Conservation (phyloP, 176 grass and related monocot species). For the Chloris gayana region DNA sequence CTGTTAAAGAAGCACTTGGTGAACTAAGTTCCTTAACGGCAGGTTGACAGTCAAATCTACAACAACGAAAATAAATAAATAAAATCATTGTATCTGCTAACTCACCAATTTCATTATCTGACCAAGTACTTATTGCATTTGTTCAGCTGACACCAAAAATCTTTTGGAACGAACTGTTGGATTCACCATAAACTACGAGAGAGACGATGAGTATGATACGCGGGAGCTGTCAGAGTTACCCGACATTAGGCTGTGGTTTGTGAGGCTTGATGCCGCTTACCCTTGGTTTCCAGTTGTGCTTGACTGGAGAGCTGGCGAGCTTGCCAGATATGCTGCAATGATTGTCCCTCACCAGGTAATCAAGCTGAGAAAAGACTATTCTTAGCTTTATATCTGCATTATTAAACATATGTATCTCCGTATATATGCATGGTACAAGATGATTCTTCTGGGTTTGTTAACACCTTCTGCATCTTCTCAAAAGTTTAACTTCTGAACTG, state of each 20-base stretch:
- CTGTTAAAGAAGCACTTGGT: conserved; percentile 49
- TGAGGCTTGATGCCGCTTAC: conserved; percentile 79
- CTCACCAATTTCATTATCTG: background rate
- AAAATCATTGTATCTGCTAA: background rate
- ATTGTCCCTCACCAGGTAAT: conserved; percentile 91
- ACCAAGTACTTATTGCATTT: background rate
- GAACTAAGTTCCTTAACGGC: conserved; percentile 44
- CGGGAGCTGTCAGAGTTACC: conserved; percentile 79
- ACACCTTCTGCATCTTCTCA: too few species aligned
- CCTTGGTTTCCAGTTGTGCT: conserved; percentile 93
- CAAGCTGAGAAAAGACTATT: background rate
- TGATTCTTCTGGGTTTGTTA: background rate
- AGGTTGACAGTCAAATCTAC: conserved; percentile 41
- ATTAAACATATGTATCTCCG: background rate
- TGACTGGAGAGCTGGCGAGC: conserved; percentile 93
- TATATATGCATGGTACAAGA: background rate
- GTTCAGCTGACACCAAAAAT: conserved; percentile 59
- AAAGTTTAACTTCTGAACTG: background rate
- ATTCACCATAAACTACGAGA: conserved; percentile 92
- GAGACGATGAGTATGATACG: conserved; percentile 70
- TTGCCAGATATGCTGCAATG: conserved; percentile 89
- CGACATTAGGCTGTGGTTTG: conserved; percentile 85
- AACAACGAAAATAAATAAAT: background rate
- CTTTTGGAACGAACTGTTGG: conserved; percentile 73
- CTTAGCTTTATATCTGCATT: background rate